phyloP scores from a whole-genome alignment of 805 yeast genomes.

The Ogataea thermomethanolica region DNA sequence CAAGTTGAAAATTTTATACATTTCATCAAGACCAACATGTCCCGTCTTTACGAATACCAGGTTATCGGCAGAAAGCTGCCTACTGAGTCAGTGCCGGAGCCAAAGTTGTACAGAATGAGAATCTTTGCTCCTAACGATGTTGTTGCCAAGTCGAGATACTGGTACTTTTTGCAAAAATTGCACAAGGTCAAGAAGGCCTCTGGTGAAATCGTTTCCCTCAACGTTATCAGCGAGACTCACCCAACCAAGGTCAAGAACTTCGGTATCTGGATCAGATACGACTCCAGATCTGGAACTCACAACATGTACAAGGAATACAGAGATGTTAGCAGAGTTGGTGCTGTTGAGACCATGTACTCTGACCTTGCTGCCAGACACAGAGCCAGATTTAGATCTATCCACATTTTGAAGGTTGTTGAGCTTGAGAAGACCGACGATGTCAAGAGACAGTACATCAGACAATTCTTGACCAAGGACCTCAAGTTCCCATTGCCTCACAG shows the following conservation, averaged over 20 bases:
- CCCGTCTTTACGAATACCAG: slow-evolving; percentile 98
- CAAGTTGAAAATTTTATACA: slow-evolving; percentile 11
- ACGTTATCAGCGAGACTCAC: slow-evolving; percentile 87
- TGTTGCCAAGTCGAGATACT: slow-evolving; percentile 99
- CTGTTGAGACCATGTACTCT: slow-evolving; percentile 97
- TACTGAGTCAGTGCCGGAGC: slow-evolving; percentile 97
- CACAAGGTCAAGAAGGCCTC: slow-evolving; percentile 99
- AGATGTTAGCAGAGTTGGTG: slow-evolving; percentile 98
- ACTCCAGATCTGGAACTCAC: slow-evolving; percentile 99
- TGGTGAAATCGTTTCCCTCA: slow-evolving; percentile 97
- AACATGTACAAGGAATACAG: slow-evolving; percentile 99
- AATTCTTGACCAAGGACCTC: slow-evolving; percentile 91
- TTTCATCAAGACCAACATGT: slow-evolving; percentile 38
- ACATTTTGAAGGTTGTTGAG: slow-evolving; percentile 99
- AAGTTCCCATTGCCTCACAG: slow-evolving; percentile 99
- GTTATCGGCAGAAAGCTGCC: slow-evolving; percentile 99
- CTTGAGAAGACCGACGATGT: slow-evolving; percentile 96
- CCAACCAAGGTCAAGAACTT: slow-evolving; percentile 99
- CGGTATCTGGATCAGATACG: slow-evolving; percentile 99
- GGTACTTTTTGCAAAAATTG: slow-evolving; percentile 99
- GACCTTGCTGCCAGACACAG: slow-evolving; percentile 99
- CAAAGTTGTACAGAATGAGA: slow-evolving; percentile 99
- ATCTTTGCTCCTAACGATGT: slow-evolving; percentile 98
- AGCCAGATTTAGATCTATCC: slow-evolving; percentile 99
- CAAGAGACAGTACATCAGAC: slow-evolving; percentile 98